Conservation (phyloP, 306 rosid species). For the Arachis hypogaea region DNA sequence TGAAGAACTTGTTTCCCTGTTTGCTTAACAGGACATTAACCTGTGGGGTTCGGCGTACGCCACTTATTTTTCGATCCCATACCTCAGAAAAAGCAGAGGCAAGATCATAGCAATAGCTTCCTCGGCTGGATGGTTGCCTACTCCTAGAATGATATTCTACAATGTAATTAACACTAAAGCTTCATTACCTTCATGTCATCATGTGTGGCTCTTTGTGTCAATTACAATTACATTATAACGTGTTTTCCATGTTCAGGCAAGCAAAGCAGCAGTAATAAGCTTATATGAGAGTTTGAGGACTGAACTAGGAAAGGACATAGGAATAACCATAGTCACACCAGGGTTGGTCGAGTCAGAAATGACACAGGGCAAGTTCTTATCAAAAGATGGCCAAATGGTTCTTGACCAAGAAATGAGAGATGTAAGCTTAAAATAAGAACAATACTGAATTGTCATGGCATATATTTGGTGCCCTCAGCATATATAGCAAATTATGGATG, state of each 20-base stretch:
- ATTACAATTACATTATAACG: background rate
- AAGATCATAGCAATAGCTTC: slow-evolving; percentile 65
- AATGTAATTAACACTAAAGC: slow-evolving; percentile 45
- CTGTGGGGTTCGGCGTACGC: slow-evolving; percentile 66
- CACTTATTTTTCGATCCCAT: slow-evolving; percentile 62
- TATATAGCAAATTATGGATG: background rate
- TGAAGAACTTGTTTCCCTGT: no score
- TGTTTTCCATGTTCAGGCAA: slow-evolving; percentile 50
- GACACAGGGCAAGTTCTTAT: slow-evolving; percentile 61
- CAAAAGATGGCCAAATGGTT: slow-evolving; percentile 49
- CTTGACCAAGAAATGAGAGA: slow-evolving; percentile 63
- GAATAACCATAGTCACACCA: slow-evolving; percentile 69
- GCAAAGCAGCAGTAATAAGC: slow-evolving; percentile 70
- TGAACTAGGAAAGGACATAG: slow-evolving; percentile 62
- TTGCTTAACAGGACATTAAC: slow-evolving; percentile 55
- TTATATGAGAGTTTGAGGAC: slow-evolving; percentile 61
- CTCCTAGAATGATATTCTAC: slow-evolving; percentile 58
- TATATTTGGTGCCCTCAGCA: background rate
- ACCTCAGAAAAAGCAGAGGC: slow-evolving; percentile 57
- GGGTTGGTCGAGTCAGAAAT: slow-evolving; percentile 67
- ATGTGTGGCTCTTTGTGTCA: no score
- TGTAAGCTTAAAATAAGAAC: slow-evolving; percentile 37
- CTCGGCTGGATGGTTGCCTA: slow-evolving; percentile 57
- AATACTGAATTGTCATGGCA: background rate
- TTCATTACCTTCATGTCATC: background rate